Percentiles rank a stretch among this genome's conserved stretches.
These are phyloP conservation scores for Boletellus sp. DNA, from an alignment of 768 basidiomycete species.

Conservation along the genomic window DNA sequence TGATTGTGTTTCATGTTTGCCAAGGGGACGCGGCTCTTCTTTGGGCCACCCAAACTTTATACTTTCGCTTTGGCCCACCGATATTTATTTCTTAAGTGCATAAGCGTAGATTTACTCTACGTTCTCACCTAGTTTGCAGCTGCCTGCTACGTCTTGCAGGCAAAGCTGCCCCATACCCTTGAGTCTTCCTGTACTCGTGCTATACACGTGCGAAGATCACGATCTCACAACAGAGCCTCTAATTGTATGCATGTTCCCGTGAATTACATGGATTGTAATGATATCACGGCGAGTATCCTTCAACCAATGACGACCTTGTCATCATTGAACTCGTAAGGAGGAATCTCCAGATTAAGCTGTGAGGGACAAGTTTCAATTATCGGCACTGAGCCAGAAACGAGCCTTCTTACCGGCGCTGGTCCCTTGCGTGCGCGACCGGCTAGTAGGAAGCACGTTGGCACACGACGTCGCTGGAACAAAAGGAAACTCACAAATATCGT, in stretches of 20 bases:
- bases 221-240: constrained; percentile 17
- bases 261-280: constrained; percentile 19
- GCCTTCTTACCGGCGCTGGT: constrained; percentile 79
- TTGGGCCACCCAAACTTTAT: constrained; percentile 5
- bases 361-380: constrained; percentile 11
- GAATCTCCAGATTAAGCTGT: constrained; percentile 92
- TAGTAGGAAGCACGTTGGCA: constrained; percentile 30
- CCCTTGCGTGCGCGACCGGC: constrained; percentile 95
- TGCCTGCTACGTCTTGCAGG: neutral
- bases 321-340: constrained; percentile 83
- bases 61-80: neutral
- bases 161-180: neutral
- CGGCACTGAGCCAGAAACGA: neutral
- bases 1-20: constrained; percentile 21
- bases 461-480: neutral
- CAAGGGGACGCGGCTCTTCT: constrained; percentile 11
- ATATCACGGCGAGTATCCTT: constrained; percentile 1
- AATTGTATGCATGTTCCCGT: constrained; percentile 19
- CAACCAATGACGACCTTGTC: constrained; percentile 87
- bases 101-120: neutral
- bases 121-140: neutral
- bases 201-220: neutral
- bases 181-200: neutral
- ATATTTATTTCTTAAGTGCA: neutral
- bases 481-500: constrained; percentile 78